Evolutionary conservation across 1,284 basidiomycete genomes (phyloP), one percentile per base, ranked within the genome.

Genomic region (Quambalaria eucalypti): DNA sequence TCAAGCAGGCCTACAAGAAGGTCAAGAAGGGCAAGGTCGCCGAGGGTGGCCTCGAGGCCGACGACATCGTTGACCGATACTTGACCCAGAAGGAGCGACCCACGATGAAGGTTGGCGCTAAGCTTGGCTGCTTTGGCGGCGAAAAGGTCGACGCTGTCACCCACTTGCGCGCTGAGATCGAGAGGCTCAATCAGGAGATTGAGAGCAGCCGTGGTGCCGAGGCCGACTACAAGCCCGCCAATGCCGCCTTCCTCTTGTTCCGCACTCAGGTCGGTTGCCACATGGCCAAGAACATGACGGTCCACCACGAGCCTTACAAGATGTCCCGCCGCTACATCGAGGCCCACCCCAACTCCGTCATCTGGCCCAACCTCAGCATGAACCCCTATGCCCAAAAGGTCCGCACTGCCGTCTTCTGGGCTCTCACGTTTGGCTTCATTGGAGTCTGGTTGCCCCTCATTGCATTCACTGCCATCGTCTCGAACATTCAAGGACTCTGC

Each of bases 371-470:
- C 76, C 79, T 93, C 23, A 74, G 83, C 52, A 78, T 97, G 78
- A 91, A 92, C 73, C 88, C 90, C 0, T 96, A 93, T 71, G 89
- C 95, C 77, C 82, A 83, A 61, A 80, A 84, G 72, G 73, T 90
- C 33, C 77, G 81, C 25, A 78, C 74, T 23, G 63, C 76, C 42
- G 68, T 78, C 50, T 79, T 78, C 8, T 82, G 80, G 80, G 73
- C 76, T 1, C 69, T 80, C 21, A 82, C 81, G 14, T 74, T 82
- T 25, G 85, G 79, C 2, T 77, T 88, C 26, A 84, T 87, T 62
- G 73, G 87, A 39, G 78, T 81, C 26, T 88, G 85, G 85, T 55
- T 50, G 21, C 57, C 64, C 8, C 66, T 71, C 28, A 73, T 78
- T 26, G 75, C 90, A 0, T 89, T 96, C 67, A 84, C 96, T 62